Base-by-base conservation (phyloP, 345 rosid species). In the Kernera saxatilis region DNA sequence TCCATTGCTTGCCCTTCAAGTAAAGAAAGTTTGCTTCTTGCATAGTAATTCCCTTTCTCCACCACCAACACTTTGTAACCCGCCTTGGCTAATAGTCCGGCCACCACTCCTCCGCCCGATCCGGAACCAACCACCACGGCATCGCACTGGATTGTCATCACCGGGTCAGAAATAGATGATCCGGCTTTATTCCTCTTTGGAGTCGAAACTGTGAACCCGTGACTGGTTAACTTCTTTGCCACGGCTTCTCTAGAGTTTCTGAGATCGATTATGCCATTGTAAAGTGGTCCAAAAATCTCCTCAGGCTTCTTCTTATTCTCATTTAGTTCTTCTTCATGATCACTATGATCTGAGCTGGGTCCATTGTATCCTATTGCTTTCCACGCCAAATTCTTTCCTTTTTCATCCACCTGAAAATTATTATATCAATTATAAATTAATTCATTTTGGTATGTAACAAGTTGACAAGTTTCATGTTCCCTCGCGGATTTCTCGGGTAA, bases 51-150 rank as follows among this genome's bases (percentile, higher is more conserved):
- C 39, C 98, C 98, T 77, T 90, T 86, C 72, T 92, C 94, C 17
- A 89, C 64, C 63, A 92, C 94, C 36, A 92, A 79, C 11, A 92
- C 94, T 77, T 84, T 84, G 69, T 88, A 79, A 40, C 96, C 96
- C 0, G 89, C 88, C 26, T 81, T 87, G 10, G 96, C 89, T 26
- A 92, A 78, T 18, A 88, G 79, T 7, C 96, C 98, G 0, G 96
- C 94, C 1, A 84, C 83, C 1, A 92, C 88, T 15, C 98, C 84
- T 2, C 96, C 96, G 0, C 98, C 96, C 0, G 91, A 85, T 2
- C 96, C 98, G 0, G 94, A 89, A 5, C 96, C 98, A 5, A 89
- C 83, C 3, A 92, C 92, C 15, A 92, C 96, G 0, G 86, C 95
- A 63, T 92, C 98, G 44, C 94, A 89, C 61, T 50, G 66, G 76